phyloP scores from a whole-genome alignment of 805 yeast genomes.

The Myxozyma udenii region DNA sequence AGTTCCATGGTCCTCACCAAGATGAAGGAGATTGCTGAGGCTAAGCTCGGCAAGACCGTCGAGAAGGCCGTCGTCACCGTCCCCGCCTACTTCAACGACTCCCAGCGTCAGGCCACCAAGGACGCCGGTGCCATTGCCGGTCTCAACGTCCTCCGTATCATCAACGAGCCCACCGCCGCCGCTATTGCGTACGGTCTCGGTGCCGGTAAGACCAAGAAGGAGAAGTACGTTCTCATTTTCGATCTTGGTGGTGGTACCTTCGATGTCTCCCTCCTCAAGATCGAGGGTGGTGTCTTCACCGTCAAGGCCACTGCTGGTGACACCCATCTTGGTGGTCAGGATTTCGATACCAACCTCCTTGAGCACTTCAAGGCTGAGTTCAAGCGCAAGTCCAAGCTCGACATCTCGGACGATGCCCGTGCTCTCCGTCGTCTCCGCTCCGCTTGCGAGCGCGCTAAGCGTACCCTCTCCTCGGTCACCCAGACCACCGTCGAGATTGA shows the following conservation, averaged over 20 bases:
- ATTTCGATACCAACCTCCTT: slow-evolving; percentile 93
- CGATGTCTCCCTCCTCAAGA: slow-evolving; percentile 88
- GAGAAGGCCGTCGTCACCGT: slow-evolving; percentile 84
- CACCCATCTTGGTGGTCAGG: slow-evolving; percentile 99
- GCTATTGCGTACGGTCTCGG: slow-evolving; percentile 97
- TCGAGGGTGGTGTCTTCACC: slow-evolving; percentile 94
- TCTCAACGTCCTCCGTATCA: slow-evolving; percentile 76
- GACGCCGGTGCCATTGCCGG: slow-evolving; percentile 88
- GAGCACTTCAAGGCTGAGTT: slow-evolving; percentile 91
- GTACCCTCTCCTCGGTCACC: slow-evolving; percentile 93
- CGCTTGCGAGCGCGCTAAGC: slow-evolving; percentile 98
- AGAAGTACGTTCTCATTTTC: slow-evolving; percentile 84
- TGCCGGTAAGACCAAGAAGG: slow-evolving; percentile 77
- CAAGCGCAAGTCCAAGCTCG: slow-evolving; percentile 91
- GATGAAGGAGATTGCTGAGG: slow-evolving; percentile 84
- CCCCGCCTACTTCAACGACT: slow-evolving; percentile 85
- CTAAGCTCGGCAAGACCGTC: slow-evolving; percentile 73
- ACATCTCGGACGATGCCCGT: slow-evolving; percentile 86
- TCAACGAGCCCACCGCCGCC: slow-evolving; percentile 93
- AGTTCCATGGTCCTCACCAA: slow-evolving; percentile 88
- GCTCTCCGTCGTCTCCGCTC: slow-evolving; percentile 98
- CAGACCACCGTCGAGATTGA: slow-evolving; percentile 96
- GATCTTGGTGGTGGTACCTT: slow-evolving; percentile 98
- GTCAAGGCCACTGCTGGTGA: slow-evolving; percentile 99
- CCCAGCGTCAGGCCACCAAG: slow-evolving; percentile 88